Evolutionary conservation across 306 rosid genomes (phyloP), one percentile per base, ranked within the genome.

Genomic region (Cicer pinnatifidum): DNA sequence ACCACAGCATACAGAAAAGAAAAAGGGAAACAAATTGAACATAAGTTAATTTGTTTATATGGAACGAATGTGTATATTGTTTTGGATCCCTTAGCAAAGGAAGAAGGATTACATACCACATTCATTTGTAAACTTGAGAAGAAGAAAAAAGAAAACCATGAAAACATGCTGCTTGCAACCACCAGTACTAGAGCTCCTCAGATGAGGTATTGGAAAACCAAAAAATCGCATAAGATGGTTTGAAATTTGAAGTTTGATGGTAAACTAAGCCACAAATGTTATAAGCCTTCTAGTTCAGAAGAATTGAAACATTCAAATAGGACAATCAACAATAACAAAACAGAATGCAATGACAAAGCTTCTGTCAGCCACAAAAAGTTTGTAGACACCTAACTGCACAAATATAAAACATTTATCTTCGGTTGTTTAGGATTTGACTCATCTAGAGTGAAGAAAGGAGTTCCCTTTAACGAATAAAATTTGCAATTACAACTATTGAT

Each of bases 151-250:
- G 1, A 67, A 8, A 0, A 37, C 20, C 77, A 48, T 65, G 54
- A 66, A 16, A 48, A 57, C 62, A n/a, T 37, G 44, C 15, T 45
- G 73, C 73, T 37, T 45, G 69, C 61, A 79, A 53, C 17, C 62
- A 79, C 59, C 58, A 33, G 45, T 9, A 17, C 35, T 28, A 58
- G 54, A 75, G 44, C 60, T 16, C 35, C 60, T 54, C 48, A 17
- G 6, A 52, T 71, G 10, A 54, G 52, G 59, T 33, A 37, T 53
- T 58, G 48, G 19, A 52, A 52, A 60, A 51, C 56, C 10, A 63
- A 67, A 28, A 45, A 45, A 6, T 17, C 6, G 13, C 28, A 63
- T 12, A 54, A 70, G 28, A 39, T 20, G 20, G 69, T 13, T 54
- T 51, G n/a, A 50, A 72, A 40, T 33, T 66, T 28, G 1, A 66